These are phyloP conservation scores for Aspergillus campestris DNA, from an alignment of 495 filamentous ascomycete genomes.

Conservation along the genomic window DNA sequence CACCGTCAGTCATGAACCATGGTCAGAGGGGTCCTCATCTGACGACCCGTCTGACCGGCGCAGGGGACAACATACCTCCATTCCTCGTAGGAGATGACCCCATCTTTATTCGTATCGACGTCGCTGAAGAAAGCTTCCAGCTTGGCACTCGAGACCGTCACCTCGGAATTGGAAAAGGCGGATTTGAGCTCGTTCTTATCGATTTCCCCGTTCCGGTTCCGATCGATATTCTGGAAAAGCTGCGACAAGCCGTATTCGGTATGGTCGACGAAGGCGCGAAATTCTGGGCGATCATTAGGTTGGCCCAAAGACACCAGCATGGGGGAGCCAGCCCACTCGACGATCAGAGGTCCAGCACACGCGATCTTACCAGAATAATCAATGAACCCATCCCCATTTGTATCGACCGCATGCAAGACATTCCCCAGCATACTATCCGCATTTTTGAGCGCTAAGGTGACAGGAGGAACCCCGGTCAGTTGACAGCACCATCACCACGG, in stretches of 20 bases:
- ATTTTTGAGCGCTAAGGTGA: conserved; percentile 72
- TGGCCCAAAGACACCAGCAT: conserved; percentile 10
- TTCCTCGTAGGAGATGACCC: conserved; percentile 81
- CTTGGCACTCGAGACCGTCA: conserved; percentile 67
- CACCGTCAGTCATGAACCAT: conserved; percentile 15
- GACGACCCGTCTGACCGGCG: conserved; percentile 3
- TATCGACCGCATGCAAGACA: conserved; percentile 74
- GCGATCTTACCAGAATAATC: conserved; percentile 69
- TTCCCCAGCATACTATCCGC: conserved; percentile 77
- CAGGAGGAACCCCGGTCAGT: conserved; percentile 20
- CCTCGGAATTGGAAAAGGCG: conserved; percentile 70
- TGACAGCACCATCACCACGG: conserved; percentile 16
- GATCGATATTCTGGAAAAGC: conserved; percentile 83
- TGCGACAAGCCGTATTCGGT: conserved; percentile 74
- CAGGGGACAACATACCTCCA: conserved; percentile 66
- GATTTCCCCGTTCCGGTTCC: conserved; percentile 77
- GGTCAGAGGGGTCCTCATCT: conserved; percentile 1
- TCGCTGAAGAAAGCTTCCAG: conserved; percentile 80
- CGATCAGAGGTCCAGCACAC: conserved; percentile 10
- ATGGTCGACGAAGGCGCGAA: conserved; percentile 74
- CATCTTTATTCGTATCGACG: conserved; percentile 85
- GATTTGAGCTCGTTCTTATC: conserved; percentile 72
- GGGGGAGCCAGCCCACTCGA: not conserved
- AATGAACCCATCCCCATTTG: conserved; percentile 78
- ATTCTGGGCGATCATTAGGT: conserved; percentile 52